These are phyloP conservation scores for Flaveria floridana DNA, from an alignment of 140 eudicot species.

Conservation along the genomic window DNA sequence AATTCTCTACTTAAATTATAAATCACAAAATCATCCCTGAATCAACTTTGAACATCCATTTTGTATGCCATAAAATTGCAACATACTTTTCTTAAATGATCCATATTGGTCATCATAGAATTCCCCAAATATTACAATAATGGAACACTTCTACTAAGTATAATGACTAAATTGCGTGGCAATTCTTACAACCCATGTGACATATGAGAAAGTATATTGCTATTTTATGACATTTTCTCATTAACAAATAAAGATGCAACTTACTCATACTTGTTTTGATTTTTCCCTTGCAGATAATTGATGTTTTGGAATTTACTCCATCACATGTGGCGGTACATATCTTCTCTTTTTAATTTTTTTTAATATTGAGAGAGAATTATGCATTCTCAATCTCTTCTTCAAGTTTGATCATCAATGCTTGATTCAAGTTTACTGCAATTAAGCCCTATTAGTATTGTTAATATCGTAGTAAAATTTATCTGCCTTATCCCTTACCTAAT, in stretches of 20 bases:
- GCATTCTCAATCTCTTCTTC: constrained; percentile 10
- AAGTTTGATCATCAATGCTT: constrained; percentile 5
- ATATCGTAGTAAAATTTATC: too few relatives aligned
- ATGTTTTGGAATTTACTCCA: constrained; percentile 88
- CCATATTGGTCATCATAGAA: background rate
- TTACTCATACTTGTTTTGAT: constrained; percentile 27
- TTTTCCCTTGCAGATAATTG: constrained; percentile 63
- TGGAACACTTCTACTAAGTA: background rate
- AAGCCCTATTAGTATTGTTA: too few relatives aligned
- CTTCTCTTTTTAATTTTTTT: constrained; percentile 13
- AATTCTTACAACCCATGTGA: background rate
- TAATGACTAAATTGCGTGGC: background rate
- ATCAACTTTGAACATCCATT: background rate
- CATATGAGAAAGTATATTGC: background rate
- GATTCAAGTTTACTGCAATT: background rate
- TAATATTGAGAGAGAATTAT: constrained; percentile 18
- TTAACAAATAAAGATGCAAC: constrained; percentile 7
- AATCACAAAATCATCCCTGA: background rate
- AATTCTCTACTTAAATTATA: background rate
- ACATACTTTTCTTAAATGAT: background rate
- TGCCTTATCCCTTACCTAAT: too few relatives aligned
- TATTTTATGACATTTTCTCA: background rate
- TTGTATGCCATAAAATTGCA: background rate
- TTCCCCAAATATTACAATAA: background rate
- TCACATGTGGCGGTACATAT: constrained; percentile 89